Evolutionary conservation across 768 basidiomycete genomes (phyloP).

Genomic region (Termitomyces sp.): DNA sequence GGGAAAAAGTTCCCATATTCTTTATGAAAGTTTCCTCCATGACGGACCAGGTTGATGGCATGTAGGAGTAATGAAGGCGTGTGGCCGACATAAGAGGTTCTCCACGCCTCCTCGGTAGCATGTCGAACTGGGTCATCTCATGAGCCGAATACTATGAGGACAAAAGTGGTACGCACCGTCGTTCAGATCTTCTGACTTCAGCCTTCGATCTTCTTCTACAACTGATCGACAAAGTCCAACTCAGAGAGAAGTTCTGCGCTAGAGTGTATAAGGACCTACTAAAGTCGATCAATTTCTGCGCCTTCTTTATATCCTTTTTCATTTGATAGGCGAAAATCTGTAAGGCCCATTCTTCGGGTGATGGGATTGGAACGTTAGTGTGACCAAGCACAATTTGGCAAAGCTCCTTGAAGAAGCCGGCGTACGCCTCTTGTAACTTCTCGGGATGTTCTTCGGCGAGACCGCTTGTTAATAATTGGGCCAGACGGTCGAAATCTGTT

Average conservation of each 20-base stretch:
- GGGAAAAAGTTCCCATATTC: neutral
- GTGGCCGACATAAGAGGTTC: neutral
- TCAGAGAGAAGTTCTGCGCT: neutral
- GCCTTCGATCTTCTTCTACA: neutral
- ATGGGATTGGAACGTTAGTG: too few species aligned
- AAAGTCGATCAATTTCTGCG: too few species aligned
- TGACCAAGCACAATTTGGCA: too few species aligned
- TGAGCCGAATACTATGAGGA: neutral
- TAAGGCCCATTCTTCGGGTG: too few species aligned
- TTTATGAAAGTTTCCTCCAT: accelerated
- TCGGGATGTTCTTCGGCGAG: too few species aligned
- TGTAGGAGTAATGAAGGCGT: neutral
- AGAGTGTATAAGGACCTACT: too few species aligned
- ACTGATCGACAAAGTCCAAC: neutral
- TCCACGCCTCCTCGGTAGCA: neutral
- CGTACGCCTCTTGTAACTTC: too few species aligned
- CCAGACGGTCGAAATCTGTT: too few species aligned
- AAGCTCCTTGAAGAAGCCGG: too few species aligned
- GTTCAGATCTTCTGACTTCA: neutral
- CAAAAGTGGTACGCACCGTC: neutral
- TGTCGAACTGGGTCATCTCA: neutral
- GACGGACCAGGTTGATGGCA: neutral
- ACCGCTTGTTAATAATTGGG: too few species aligned
- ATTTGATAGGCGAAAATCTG: too few species aligned
- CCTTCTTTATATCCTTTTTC: too few species aligned